A percentile compares a stretch with the other conserved stretches of the same genome.
These are phyloP conservation scores for Tubosaeta sp. DNA, from an alignment of 768 basidiomycete species.

Conservation along the genomic window DNA sequence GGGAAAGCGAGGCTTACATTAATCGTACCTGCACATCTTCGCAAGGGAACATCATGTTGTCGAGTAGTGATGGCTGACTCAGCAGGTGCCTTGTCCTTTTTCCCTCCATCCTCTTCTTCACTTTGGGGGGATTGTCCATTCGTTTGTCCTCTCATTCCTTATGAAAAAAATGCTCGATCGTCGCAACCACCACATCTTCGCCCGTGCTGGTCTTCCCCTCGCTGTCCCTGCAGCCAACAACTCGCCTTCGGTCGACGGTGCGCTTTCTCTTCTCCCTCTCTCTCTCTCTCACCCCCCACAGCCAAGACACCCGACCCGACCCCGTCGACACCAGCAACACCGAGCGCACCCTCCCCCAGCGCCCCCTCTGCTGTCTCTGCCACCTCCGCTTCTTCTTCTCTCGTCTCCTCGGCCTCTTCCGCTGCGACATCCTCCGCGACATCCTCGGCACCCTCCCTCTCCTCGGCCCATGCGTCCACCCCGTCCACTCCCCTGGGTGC, in stretches of 20 bases:
- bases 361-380: slow-evolving; percentile 1
- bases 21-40: too few relatives aligned
- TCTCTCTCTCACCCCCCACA: slow-evolving; percentile 11
- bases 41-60: background rate
- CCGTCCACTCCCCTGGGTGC: background rate
- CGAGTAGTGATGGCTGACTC: slow-evolving; percentile 1
- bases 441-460: slow-evolving; percentile 5
- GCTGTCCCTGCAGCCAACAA: background rate
- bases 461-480: slow-evolving; percentile 4
- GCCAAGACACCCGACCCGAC: background rate
- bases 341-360: slow-evolving; percentile 1
- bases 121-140: slow-evolving; percentile 14
- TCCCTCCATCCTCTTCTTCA: background rate
- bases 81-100: background rate
- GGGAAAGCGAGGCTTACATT: background rate
- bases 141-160: slow-evolving; percentile 23
- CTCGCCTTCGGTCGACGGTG: background rate
- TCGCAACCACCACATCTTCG: slow-evolving; percentile 11
- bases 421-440: background rate
- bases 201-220: background rate
- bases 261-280: rapidly evolving
- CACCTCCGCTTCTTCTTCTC: slow-evolving; percentile 3
- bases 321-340: too few relatives aligned
- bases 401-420: slow-evolving; percentile 11
- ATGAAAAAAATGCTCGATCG: slow-evolving; percentile 17